These are phyloP conservation scores for Obelidium mucronatum DNA, from an alignment of 192 early-diverging fungal species.

Conservation along the genomic window DNA sequence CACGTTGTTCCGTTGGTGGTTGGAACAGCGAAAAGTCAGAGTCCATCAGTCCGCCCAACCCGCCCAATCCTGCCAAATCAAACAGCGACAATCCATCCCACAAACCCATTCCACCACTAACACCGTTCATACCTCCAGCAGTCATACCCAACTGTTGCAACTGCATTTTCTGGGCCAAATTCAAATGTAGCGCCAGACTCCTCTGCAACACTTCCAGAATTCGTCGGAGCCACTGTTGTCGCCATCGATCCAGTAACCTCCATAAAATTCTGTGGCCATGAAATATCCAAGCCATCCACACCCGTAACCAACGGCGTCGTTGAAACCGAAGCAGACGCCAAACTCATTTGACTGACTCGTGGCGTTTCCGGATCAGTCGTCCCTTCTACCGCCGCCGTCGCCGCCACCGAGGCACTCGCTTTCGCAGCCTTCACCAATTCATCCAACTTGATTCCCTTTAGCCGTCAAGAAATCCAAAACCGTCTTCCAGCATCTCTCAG, in stretches of 20 bases:
- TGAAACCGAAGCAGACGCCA: too few relatives aligned
- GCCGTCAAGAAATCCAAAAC: conserved; percentile 28
- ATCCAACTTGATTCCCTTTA: conserved; percentile 36
- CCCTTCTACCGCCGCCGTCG: not conserved
- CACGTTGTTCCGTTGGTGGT: too few relatives aligned
- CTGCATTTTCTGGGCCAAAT: not conserved
- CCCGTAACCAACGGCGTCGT: not conserved
- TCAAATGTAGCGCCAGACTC: too few relatives aligned
- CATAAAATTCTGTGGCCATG: conserved; percentile 5
- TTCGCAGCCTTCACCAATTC: conserved; percentile 15
- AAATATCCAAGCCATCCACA: not conserved
- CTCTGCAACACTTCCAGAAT: too few relatives aligned
- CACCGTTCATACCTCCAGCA: not conserved
- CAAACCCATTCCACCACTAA: not conserved
- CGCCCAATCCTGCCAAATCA: conserved; percentile 37
- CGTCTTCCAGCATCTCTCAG: conserved; percentile 31
- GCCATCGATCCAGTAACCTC: not conserved
- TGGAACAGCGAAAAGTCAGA: not conserved
- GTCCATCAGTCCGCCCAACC: not conserved
- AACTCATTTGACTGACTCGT: too few relatives aligned
- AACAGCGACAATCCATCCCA: conserved; percentile 34
- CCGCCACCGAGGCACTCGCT: not conserved
- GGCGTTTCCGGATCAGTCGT: too few relatives aligned
- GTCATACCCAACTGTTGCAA: not conserved
- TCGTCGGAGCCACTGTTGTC: not conserved